These are phyloP conservation scores for Paraleonurus japonicus DNA, from an alignment of 257 asterid species.

Conservation along the genomic window DNA sequence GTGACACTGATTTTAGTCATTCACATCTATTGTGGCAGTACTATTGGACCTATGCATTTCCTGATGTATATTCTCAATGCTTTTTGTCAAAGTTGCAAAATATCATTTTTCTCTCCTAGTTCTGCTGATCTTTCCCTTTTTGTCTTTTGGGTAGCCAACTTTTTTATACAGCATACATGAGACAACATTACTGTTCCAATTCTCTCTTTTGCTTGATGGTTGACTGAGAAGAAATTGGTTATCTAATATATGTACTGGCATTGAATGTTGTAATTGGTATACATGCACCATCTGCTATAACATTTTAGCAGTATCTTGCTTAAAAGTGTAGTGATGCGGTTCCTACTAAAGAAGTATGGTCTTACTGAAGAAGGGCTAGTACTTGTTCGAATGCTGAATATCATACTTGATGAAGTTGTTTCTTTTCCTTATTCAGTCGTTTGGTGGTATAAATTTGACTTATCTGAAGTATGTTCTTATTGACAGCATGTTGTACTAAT, in stretches of 20 bases:
- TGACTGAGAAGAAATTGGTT: no score
- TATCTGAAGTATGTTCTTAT: not conserved
- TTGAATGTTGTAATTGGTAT: not conserved
- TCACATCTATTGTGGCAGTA: not conserved
- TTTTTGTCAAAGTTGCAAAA: no score
- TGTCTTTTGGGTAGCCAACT: not conserved
- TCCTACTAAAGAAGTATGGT: not conserved
- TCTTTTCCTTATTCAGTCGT: not conserved
- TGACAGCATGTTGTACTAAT: not conserved
- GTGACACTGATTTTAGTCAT: not conserved
- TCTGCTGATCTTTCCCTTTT: not conserved
- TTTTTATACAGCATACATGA: not conserved
- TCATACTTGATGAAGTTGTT: constrained; percentile 4
- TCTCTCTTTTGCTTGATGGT: not conserved
- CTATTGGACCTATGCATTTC: not conserved
- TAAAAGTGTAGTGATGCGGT: not conserved
- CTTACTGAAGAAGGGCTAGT: not conserved
- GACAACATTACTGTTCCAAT: not conserved
- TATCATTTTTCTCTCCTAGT: not conserved
- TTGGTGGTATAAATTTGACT: not conserved
- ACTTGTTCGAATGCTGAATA: not conserved
- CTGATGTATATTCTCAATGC: not conserved
- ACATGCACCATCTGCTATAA: not conserved
- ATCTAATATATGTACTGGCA: no score
- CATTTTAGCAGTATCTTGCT: not conserved